Conservation (phyloP, 805 yeast genomes). For the Groenewaldozyma tartarivorans region DNA sequence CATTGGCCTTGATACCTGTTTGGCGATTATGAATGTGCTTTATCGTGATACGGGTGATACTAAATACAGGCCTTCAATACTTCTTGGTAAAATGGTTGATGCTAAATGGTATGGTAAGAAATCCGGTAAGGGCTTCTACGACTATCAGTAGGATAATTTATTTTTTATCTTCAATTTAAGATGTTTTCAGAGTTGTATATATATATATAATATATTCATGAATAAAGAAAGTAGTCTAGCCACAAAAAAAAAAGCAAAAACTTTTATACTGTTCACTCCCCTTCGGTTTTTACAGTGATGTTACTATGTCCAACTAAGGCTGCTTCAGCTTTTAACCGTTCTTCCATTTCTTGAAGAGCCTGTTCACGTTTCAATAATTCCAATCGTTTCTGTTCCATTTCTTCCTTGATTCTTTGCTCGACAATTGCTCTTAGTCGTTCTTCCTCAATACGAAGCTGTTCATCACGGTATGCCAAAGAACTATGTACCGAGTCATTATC, state of each 20-base stretch:
- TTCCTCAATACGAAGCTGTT: slow-evolving; percentile 81
- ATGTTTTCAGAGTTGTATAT: not conserved
- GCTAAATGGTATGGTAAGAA: slow-evolving; percentile 35
- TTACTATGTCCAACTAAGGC: no score
- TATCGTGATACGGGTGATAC: slow-evolving; percentile 32
- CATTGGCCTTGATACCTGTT: slow-evolving; percentile 35
- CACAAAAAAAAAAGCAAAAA: slow-evolving; percentile 4
- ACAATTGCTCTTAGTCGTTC: slow-evolving; percentile 69
- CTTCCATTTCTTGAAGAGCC: slow-evolving; percentile 75
- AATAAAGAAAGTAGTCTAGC: not conserved
- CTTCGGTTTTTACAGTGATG: not conserved
- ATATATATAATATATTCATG: not conserved
- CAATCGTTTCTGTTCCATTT: slow-evolving; percentile 66
- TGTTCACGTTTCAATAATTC: slow-evolving; percentile 78
- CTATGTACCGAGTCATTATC: slow-evolving; percentile 20
- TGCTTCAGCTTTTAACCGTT: slow-evolving; percentile 11
- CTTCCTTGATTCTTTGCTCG: slow-evolving; percentile 84
- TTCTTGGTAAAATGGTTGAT: slow-evolving; percentile 31
- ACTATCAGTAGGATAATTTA: slow-evolving; percentile 20
- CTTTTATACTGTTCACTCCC: not conserved
- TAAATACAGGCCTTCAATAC: slow-evolving; percentile 32
- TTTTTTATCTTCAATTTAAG: slow-evolving; percentile 1
- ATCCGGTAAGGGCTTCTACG: slow-evolving; percentile 34
- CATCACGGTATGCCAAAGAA: slow-evolving; percentile 62
- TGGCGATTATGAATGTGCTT: slow-evolving; percentile 33